phyloP scores from a whole-genome alignment of 2,329 filamentous ascomycete species.

The Ophiostoma sp. region DNA sequence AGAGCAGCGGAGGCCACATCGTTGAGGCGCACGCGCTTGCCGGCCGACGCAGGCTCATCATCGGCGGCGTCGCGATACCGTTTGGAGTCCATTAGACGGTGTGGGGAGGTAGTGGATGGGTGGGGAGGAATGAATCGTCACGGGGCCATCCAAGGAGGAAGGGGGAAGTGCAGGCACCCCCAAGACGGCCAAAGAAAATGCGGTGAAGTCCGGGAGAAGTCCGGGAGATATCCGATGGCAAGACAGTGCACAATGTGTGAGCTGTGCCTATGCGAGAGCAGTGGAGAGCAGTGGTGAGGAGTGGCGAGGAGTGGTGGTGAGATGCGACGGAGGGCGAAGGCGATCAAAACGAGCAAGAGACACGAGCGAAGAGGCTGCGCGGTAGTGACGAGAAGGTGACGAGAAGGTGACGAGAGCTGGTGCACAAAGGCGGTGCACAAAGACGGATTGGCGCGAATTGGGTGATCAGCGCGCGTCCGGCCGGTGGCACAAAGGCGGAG shows the following conservation, averaged over 20 bases:
- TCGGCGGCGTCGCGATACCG: constrained; percentile 21
- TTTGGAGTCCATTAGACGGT: constrained; percentile 24
- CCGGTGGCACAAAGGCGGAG: not conserved
- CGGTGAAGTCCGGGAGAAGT: too few species aligned
- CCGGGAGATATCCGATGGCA: too few species aligned
- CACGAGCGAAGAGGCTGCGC: too few species aligned
- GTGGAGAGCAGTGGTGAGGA: too few species aligned
- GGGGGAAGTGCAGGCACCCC: not conserved
- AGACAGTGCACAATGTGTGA: too few species aligned
- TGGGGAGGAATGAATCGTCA: not conserved
- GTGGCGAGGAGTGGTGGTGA: too few species aligned
- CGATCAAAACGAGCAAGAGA: too few species aligned
- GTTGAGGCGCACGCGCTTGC: constrained; percentile 23
- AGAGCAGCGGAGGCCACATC: constrained; percentile 7
- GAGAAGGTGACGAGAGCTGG: not conserved
- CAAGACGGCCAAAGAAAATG: too few species aligned
- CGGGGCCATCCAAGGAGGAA: not conserved
- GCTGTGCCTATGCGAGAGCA: too few species aligned
- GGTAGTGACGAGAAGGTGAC: not conserved
- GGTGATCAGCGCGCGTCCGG: not conserved
- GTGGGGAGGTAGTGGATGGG: not conserved
- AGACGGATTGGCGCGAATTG: constrained; percentile 10
- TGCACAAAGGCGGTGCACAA: not conserved
- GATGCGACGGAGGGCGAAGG: too few species aligned
- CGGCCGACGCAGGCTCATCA: constrained; percentile 19